These are phyloP conservation scores for Neoboletus brunneissimus DNA, from an alignment of 768 basidiomycete species.

Conservation along the genomic window DNA sequence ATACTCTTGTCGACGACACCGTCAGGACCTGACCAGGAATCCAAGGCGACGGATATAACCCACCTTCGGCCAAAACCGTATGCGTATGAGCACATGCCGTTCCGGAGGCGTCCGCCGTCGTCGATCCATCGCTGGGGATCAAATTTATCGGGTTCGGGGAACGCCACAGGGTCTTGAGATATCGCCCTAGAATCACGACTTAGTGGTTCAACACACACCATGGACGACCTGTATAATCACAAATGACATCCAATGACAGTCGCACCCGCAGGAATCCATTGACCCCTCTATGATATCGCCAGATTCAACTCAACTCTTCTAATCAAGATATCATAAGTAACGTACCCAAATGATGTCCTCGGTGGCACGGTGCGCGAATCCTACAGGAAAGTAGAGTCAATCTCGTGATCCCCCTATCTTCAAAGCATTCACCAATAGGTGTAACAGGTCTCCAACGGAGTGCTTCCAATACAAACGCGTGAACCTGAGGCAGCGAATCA, in stretches of 20 bases:
- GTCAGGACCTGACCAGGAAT: not conserved
- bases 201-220: not conserved
- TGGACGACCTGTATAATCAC: conserved; percentile 3
- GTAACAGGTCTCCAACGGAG: conserved; percentile 36
- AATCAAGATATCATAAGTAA: not conserved
- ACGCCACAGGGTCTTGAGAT: conserved; percentile 21
- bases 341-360: conserved; percentile 59
- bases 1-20: conserved; percentile 39
- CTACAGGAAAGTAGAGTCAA: conserved; percentile 2
- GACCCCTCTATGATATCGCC: conserved; percentile 11
- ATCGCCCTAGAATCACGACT: conserved; percentile 15
- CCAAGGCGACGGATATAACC: not conserved
- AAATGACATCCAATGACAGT: conserved; percentile 20
- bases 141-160: conserved; percentile 43
- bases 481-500: conserved; percentile 32
- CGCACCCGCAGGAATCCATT: conserved; percentile 24
- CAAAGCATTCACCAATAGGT: conserved; percentile 18
- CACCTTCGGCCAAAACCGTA: conserved; percentile 52
- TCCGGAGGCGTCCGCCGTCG: conserved; percentile 39
- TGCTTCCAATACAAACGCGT: conserved; percentile 36
- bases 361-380: conserved; percentile 60
- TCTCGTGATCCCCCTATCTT: not conserved
- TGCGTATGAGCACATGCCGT: conserved; percentile 42
- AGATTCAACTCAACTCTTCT: conserved; percentile 36
- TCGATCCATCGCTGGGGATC: conserved; percentile 54